Conservation (phyloP, 768 basidiomycete species). For the Gymnopilus dilepis region DNA sequence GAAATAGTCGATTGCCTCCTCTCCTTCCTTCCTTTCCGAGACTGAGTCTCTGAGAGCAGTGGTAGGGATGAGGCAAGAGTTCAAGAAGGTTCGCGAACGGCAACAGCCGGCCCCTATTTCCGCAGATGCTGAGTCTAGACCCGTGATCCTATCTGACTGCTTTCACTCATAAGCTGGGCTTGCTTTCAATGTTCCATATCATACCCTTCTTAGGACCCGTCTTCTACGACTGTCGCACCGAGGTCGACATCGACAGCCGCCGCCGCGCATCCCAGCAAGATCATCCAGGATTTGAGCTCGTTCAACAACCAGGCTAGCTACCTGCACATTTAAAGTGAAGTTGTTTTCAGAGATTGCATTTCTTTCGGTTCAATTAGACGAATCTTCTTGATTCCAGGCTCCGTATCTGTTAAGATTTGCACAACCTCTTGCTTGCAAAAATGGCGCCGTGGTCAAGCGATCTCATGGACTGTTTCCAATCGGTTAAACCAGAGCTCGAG, state of each 20-base stretch:
- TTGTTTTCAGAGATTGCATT: neutral
- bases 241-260: too few species aligned
- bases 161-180: neutral
- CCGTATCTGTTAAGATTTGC: neutral
- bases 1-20: too few species aligned
- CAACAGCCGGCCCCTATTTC: neutral
- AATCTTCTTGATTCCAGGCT: neutral
- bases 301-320: too few species aligned
- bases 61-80: too few species aligned
- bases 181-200: neutral
- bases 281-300: too few species aligned
- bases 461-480: constrained; percentile 22
- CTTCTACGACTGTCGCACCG: neutral
- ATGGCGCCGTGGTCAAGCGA: constrained; percentile 22
- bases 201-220: neutral
- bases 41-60: too few species aligned
- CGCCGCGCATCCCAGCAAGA: too few species aligned
- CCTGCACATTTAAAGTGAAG: too few species aligned
- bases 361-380: neutral
- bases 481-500: constrained; percentile 25
- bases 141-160: neutral
- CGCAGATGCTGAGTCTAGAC: neutral
- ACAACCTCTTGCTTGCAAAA: too few species aligned
- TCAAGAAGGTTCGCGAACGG: too few species aligned
- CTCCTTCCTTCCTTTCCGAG: too few species aligned